These are phyloP conservation scores for Tetraselmis striata DNA, from an alignment of 139 green algal genomes.

Conservation along the genomic window DNA sequence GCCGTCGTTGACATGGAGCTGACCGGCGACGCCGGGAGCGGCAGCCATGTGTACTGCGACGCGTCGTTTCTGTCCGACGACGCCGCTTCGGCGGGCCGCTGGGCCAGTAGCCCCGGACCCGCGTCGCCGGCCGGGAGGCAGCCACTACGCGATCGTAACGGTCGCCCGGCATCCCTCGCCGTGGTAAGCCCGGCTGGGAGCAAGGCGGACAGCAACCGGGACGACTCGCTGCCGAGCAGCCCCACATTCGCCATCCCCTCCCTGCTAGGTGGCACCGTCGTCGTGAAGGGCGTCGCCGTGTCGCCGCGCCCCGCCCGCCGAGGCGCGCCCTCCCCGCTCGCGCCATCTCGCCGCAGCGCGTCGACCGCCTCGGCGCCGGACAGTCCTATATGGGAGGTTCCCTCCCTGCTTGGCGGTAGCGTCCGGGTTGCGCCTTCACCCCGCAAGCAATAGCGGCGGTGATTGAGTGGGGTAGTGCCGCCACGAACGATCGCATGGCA, in stretches of 20 bases:
- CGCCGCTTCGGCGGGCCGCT: neutral
- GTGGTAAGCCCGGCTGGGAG: neutral
- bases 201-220: neutral
- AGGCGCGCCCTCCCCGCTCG: neutral
- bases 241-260: neutral
- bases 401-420: neutral
- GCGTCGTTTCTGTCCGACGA: neutral
- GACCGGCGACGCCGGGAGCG: neutral
- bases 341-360: neutral
- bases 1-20: neutral
- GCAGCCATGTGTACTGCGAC: neutral
- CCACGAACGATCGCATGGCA: too few relatives aligned
- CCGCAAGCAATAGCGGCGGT: too few relatives aligned
- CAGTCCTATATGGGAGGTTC: neutral
- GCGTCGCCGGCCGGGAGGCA: neutral
- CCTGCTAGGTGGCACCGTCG: neutral
- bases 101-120: too few relatives aligned
- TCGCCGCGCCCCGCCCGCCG: too few relatives aligned
- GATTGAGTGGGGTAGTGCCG: too few relatives aligned
- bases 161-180: neutral
- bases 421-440: too few relatives aligned
- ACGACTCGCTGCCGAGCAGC: neutral
- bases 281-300: neutral
- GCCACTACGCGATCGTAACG: neutral
- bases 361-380: neutral